Conservation (phyloP, 176 grass and related monocot species). For the Musa beccarii region DNA sequence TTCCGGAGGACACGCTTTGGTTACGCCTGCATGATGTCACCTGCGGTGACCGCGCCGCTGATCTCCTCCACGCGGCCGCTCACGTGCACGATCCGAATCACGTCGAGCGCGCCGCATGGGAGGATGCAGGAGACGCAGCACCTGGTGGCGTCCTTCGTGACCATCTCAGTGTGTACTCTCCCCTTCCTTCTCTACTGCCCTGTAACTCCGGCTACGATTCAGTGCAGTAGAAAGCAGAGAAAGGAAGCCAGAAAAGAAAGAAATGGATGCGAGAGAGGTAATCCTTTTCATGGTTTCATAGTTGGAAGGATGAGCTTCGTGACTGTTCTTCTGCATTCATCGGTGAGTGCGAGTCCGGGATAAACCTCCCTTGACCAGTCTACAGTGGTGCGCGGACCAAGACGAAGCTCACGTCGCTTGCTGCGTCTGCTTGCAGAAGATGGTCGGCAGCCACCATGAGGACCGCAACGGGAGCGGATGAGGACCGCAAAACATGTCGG, state of each 20-base stretch:
- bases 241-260: neutral
- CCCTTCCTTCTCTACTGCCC: too few species aligned
- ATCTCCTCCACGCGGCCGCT: conserved; percentile 92
- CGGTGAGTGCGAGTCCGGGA: neutral
- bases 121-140: conserved; percentile 99
- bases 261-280: too few species aligned
- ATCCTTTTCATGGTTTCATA: neutral
- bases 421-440: too few species aligned
- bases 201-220: neutral
- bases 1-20: conserved; percentile 77
- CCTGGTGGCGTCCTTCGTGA: conserved; percentile 52
- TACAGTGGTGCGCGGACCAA: neutral
- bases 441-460: too few species aligned
- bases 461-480: too few species aligned
- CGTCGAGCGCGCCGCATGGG: conserved; percentile 84
- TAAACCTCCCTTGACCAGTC: neutral
- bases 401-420: neutral
- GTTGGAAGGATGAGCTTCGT: neutral
- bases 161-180: too few species aligned
- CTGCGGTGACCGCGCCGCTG: conserved; percentile 51
- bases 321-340: too few species aligned
- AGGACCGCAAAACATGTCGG: too few species aligned
- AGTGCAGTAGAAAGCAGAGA: too few species aligned
- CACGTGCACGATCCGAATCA: conserved; percentile 85
- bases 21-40: conserved; percentile 82